Conservation (phyloP, 495 filamentous ascomycete species). For the Melanomma pulvis-pyrius region DNA sequence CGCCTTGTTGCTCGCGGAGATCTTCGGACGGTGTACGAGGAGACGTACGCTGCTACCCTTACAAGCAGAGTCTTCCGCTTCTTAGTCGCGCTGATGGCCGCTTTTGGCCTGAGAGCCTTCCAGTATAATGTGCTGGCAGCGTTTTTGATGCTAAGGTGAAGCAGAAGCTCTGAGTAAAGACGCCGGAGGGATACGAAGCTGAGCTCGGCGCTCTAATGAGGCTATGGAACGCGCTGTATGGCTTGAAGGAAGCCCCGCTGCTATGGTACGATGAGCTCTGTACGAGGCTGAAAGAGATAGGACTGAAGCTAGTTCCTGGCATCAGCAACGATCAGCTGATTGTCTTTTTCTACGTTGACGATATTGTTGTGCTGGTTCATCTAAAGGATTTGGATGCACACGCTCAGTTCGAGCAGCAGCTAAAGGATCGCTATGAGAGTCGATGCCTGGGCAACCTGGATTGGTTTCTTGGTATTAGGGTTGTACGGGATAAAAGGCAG, state of each 20-base stretch:
- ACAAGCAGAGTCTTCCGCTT: slow-evolving; percentile 8
- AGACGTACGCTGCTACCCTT: slow-evolving; percentile 25
- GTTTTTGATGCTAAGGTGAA: slow-evolving; percentile 3
- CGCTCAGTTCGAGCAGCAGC: not conserved
- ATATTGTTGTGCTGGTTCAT: slow-evolving; percentile 23
- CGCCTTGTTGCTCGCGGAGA: slow-evolving; percentile 20
- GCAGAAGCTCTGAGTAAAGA: not conserved
- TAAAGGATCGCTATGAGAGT: not conserved
- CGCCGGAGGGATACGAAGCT: slow-evolving; percentile 8
- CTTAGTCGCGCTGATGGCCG: slow-evolving; percentile 11
- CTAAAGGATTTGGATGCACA: not conserved
- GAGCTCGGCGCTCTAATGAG: not conserved
- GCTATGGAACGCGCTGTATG: slow-evolving; percentile 22
- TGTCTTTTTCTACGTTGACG: slow-evolving; percentile 25
- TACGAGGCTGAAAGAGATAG: slow-evolving; percentile 7
- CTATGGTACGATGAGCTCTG: slow-evolving; percentile 24
- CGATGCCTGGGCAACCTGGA: not conserved
- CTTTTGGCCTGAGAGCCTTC: slow-evolving; percentile 4
- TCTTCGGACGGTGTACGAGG: slow-evolving; percentile 3
- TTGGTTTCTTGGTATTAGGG: slow-evolving; percentile 2
- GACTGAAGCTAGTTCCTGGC: slow-evolving; percentile 4
- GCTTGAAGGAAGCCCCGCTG: slow-evolving; percentile 16
- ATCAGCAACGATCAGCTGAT: slow-evolving; percentile 7
- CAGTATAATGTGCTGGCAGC: slow-evolving; percentile 17
- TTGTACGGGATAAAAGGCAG: not conserved